Conservation (phyloP, 2,329 filamentous ascomycete genomes). For the Aspergillus novoparasiticus region DNA sequence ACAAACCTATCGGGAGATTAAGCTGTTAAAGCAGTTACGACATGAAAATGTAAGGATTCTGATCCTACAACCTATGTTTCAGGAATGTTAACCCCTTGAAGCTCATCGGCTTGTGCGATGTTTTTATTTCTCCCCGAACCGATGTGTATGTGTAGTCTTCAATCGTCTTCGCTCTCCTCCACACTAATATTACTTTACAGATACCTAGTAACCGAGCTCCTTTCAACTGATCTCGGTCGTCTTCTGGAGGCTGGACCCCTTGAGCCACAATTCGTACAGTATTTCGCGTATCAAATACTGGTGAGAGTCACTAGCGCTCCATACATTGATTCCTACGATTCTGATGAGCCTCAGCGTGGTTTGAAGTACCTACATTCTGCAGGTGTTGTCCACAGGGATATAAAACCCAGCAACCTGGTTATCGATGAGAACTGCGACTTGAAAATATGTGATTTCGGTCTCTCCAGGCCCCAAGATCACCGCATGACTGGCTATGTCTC, state of each 20-base stretch:
- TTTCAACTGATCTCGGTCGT: slow-evolving; percentile 93
- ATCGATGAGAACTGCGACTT: slow-evolving; percentile 6
- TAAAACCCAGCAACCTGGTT: slow-evolving; percentile 7
- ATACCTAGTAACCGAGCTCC: slow-evolving; percentile 95
- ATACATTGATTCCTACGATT: slow-evolving; percentile 46
- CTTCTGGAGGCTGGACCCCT: slow-evolving; percentile 76
- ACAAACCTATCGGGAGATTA: slow-evolving; percentile 93
- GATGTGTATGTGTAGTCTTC: background rate
- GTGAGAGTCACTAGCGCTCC: background rate
- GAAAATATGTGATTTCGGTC: slow-evolving; percentile 9
- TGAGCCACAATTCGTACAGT: background rate
- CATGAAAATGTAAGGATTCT: slow-evolving; percentile 77
- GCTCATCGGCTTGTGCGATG: background rate
- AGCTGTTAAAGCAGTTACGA: slow-evolving; percentile 90
- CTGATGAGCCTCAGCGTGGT: slow-evolving; percentile 72
- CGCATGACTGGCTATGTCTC: slow-evolving; percentile 62
- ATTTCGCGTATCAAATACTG: slow-evolving; percentile 2
- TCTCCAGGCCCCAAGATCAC: slow-evolving; percentile 59
- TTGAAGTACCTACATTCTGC: slow-evolving; percentile 11
- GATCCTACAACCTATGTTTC: slow-evolving; percentile 17
- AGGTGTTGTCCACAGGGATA: slow-evolving; percentile 6
- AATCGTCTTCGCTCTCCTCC: no score
- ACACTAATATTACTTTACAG: slow-evolving; percentile 48
- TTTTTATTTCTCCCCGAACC: background rate
- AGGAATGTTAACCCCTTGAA: background rate